phyloP scores from a whole-genome alignment of 1,284 basidiomycete species.

The Vanrija pseudolonga region DNA sequence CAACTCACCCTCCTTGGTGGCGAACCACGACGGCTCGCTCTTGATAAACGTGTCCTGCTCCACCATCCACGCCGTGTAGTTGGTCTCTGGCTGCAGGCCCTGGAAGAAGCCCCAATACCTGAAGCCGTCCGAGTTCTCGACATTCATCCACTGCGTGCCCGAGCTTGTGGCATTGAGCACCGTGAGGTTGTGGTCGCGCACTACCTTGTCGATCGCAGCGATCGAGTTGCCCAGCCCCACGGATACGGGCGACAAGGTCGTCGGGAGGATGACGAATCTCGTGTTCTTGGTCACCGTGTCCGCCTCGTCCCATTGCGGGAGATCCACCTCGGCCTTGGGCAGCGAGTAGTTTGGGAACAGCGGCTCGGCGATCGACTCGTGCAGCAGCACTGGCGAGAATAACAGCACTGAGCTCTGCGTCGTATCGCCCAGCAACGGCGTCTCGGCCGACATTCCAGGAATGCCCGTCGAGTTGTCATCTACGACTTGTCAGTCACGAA shows the following conservation, averaged over 20 bases:
- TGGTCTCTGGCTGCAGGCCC: constrained; percentile 27
- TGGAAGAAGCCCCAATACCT: constrained; percentile 29
- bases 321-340: constrained; percentile 57
- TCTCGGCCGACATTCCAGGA: constrained; percentile 49
- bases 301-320: constrained; percentile 38
- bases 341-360: constrained; percentile 78
- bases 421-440: constrained; percentile 69
- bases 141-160: constrained; percentile 23
- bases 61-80: constrained; percentile 45
- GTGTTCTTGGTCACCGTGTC: constrained; percentile 20
- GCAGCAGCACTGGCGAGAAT: constrained; percentile 63
- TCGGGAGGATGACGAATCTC: constrained; percentile 43
- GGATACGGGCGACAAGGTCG: constrained; percentile 54
- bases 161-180: constrained; percentile 10
- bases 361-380: constrained; percentile 49
- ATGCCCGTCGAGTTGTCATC: not conserved
- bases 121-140: constrained; percentile 32
- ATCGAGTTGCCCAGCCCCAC: constrained; percentile 49
- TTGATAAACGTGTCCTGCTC: constrained; percentile 18
- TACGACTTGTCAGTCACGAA: not conserved
- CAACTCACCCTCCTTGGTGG: constrained; percentile 42
- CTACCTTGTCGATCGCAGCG: not conserved
- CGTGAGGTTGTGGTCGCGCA: constrained; percentile 4
- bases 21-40: constrained; percentile 39
- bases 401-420: constrained; percentile 70